Percentiles rank a stretch among this genome's conserved stretches.
Evolutionary conservation across 2,329 filamentous ascomycete genomes (phyloP).

Genomic region (Tolypocladium inflatum): DNA sequence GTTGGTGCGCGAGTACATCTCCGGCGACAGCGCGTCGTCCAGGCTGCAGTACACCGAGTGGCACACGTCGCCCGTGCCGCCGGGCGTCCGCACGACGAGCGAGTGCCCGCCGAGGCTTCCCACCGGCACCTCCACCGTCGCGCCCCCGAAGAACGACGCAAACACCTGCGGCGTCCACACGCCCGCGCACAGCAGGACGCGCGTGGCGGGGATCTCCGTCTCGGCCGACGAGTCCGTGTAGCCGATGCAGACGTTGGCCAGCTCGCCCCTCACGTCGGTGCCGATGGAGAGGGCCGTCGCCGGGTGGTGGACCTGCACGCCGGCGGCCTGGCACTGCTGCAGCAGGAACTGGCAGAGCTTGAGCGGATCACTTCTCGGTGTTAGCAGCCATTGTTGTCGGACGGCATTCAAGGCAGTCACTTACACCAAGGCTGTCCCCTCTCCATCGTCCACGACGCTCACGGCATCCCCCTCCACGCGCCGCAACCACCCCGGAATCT

Average conservation of each 20-base stretch:
- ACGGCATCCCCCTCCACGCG: conserved; percentile 43
- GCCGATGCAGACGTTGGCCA: conserved; percentile 43
- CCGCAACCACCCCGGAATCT: conserved; percentile 19
- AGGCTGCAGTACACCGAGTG: conserved; percentile 62
- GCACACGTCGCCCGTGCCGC: conserved; percentile 36
- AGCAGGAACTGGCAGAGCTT: conserved; percentile 58
- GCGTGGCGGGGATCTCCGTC: conserved; percentile 50
- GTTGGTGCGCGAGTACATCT: conserved; percentile 58
- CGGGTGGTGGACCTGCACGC: conserved; percentile 58
- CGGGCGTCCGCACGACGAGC: conserved; percentile 52
- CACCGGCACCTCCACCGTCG: conserved; percentile 39
- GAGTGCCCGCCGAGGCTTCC: conserved; percentile 60
- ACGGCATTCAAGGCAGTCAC: conserved; percentile 13
- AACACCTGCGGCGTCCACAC: conserved; percentile 65
- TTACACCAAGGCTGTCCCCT: conserved; percentile 55
- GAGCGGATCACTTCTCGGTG: conserved; percentile 47
- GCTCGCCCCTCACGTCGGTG: conserved; percentile 36
- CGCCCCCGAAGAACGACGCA: conserved; percentile 49
- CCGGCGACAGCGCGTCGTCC: conserved; percentile 52
- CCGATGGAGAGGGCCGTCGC: conserved; percentile 43
- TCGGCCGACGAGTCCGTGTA: conserved; percentile 32
- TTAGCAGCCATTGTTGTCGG: background rate
- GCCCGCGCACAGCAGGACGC: conserved; percentile 58
- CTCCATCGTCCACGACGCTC: conserved; percentile 51
- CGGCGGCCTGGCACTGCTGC: conserved; percentile 39